Percentiles rank a stretch among this genome's conserved stretches.
Evolutionary conservation across 2,329 filamentous ascomycete species (phyloP).

Genomic region (Calonectria pteridis): DNA sequence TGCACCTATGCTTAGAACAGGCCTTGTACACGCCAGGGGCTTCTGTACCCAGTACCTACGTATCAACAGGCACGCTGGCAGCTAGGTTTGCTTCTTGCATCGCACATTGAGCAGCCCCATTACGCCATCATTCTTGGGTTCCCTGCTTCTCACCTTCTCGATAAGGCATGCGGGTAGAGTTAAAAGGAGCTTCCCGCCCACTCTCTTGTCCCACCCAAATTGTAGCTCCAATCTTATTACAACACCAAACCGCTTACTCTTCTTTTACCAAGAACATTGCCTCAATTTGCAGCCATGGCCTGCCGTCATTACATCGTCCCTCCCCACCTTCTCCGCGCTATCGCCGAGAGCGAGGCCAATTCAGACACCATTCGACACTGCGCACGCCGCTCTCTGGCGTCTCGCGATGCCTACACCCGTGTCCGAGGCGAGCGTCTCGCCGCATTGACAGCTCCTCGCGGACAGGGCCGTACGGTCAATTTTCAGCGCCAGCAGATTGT

Average conservation of each 20-base stretch:
- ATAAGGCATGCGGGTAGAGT: background rate
- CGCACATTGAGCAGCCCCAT: background rate
- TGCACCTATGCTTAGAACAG: slow-evolving; percentile 1
- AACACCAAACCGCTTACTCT: background rate
- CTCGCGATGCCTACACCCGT: slow-evolving; percentile 47
- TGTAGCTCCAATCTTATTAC: background rate
- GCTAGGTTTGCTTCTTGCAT: slow-evolving; percentile 18
- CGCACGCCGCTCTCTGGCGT: slow-evolving; percentile 51
- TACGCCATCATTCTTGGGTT: slow-evolving; percentile 17
- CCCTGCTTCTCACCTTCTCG: background rate
- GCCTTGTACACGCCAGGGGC: background rate
- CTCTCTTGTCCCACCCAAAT: background rate
- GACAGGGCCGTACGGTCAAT: slow-evolving; percentile 15
- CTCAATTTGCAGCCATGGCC: slow-evolving; percentile 26
- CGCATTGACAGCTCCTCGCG: slow-evolving; percentile 49
- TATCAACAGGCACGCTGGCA: background rate
- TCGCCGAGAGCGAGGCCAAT: slow-evolving; percentile 55
- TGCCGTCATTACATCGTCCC: slow-evolving; percentile 58
- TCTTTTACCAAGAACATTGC: background rate
- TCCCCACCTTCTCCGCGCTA: slow-evolving; percentile 59
- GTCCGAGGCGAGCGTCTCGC: slow-evolving; percentile 52
- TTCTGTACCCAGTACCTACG: background rate
- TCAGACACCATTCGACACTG: slow-evolving; percentile 51
- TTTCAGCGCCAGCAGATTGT: slow-evolving; percentile 50
- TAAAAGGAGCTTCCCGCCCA: slow-evolving; percentile 7